Evolutionary conservation across 495 filamentous ascomycete species (phyloP), one percentile per base, ranked within the genome.

Genomic region (Ramalina intermedia): DNA sequence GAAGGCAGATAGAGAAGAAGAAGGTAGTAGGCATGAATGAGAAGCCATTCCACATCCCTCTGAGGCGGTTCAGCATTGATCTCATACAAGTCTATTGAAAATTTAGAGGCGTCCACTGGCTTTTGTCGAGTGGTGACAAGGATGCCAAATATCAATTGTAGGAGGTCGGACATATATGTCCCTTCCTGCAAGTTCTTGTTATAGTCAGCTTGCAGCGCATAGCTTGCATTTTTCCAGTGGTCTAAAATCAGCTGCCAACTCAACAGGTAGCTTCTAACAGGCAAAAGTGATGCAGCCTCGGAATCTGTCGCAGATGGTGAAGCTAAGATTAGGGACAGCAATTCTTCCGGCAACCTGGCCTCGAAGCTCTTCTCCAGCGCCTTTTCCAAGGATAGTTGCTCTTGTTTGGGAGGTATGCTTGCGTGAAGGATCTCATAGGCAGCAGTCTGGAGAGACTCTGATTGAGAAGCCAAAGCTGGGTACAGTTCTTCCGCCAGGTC

Each of bases 191-290:
- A 73, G 29, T 78, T 74, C 4, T 81, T 70, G 0, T 75, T 71
- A 58, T 96, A 99, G 56, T 87, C 79, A 41, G 72, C 75, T 56
- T 83, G 81, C 9, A 95, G 79, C 57, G 85, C 81, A 60, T 81
- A 79, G 4, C 88, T 87, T 6, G 88, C 78, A 39, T 81, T 79
- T 43, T 73, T 67, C 60, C 91, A 91, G 50, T 88, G 83, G 56
- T 91, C 87, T 58, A 94, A 96, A 3, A 94, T 76, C 13, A 96
- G 66, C 49, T 86, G 76, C 91, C 91, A 96, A 37, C 87, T 84
- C 24, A 94, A 66, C n/a, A 96, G 72, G 60, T 95, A 99, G 5
- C 80, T 79, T 42, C 84, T 72, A 18, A 63, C 45, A 58, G 80
- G 66, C 65, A 93, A 63, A 38, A 71, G 67, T 27, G 56, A 58